These are phyloP conservation scores for Ceriops tagal DNA, from an alignment of 345 rosid species.

Conservation along the genomic window DNA sequence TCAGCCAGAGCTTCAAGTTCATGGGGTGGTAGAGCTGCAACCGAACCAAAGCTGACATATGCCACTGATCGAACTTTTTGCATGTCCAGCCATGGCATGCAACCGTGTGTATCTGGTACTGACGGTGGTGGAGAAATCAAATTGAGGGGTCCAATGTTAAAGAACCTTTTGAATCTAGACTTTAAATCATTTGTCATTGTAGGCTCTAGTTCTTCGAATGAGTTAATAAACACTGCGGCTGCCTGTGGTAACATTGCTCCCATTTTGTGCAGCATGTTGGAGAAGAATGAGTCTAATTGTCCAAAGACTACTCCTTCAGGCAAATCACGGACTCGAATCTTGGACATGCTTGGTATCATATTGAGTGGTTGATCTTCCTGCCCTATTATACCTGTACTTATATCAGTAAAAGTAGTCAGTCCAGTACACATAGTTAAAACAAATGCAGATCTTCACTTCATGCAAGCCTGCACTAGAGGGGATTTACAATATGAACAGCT, in stretches of 20 bases:
- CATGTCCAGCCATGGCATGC: conserved; percentile 38
- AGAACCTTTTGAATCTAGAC: conserved; percentile 29
- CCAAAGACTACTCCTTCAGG: conserved; percentile 42
- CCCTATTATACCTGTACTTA: conserved; percentile 14
- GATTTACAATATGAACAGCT: too few species aligned
- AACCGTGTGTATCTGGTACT: conserved; percentile 13
- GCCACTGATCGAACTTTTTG: conserved; percentile 33
- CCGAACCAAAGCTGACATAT: conserved; percentile 41
- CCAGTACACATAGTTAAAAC: too few species aligned
- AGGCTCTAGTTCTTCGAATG: conserved; percentile 42
- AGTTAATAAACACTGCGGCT: conserved; percentile 37
- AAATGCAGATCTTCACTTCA: too few species aligned
- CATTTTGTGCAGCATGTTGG: conserved; percentile 37
- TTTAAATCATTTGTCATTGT: conserved; percentile 27
- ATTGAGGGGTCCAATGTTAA: conserved; percentile 38
- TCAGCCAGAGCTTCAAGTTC: conserved; percentile 37
- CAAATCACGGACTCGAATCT: conserved; percentile 27
- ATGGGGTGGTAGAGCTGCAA: conserved; percentile 25
- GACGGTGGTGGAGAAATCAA: conserved; percentile 8
- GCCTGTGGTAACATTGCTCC: conserved; percentile 30
- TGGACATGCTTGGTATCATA: conserved; percentile 38
- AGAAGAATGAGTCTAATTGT: conserved; percentile 32
- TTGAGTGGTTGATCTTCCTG: conserved; percentile 27
- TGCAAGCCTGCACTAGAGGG: too few species aligned
- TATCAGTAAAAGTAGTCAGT: background rate